Evolutionary conservation across 805 yeast genomes (phyloP).

Genomic region (Phaffomyces opuntiae): DNA sequence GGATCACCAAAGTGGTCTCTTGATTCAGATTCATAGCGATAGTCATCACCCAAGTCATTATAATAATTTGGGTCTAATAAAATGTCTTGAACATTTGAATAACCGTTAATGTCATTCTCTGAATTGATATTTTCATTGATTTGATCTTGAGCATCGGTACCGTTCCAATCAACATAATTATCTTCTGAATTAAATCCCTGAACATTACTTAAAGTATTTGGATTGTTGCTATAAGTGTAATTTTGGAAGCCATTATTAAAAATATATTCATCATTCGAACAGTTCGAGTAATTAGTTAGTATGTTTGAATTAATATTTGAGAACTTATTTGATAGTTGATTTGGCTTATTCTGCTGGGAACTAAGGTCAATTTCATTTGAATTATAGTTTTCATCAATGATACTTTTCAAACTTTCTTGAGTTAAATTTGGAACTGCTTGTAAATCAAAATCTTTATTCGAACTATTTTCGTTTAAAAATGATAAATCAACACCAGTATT

Average conservation of each 20-base stretch:
- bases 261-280: no score
- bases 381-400: slow-evolving; percentile 13
- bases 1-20: not conserved
- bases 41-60: no score
- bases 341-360: no score
- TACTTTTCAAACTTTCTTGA: slow-evolving; percentile 7
- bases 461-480: slow-evolving; percentile 7
- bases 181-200: not conserved
- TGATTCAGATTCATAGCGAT: not conserved
- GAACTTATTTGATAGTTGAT: no score
- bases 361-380: not conserved
- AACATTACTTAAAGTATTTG: not conserved
- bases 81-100: not conserved
- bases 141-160: not conserved
- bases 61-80: not conserved
- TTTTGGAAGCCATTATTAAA: slow-evolving; percentile 1
- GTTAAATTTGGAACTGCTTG: slow-evolving; percentile 9
- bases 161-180: slow-evolving; percentile 5
- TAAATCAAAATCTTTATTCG: not conserved
- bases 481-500: slow-evolving; percentile 4
- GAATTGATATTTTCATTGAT: not conserved
- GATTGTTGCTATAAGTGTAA: not conserved
- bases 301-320: no score
- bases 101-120: not conserved
- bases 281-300: no score